Percentiles rank a stretch among this genome's conserved stretches.
phyloP scores from a whole-genome alignment of 208 protist genomes.

The Leptomonas pyrrhocoris region DNA sequence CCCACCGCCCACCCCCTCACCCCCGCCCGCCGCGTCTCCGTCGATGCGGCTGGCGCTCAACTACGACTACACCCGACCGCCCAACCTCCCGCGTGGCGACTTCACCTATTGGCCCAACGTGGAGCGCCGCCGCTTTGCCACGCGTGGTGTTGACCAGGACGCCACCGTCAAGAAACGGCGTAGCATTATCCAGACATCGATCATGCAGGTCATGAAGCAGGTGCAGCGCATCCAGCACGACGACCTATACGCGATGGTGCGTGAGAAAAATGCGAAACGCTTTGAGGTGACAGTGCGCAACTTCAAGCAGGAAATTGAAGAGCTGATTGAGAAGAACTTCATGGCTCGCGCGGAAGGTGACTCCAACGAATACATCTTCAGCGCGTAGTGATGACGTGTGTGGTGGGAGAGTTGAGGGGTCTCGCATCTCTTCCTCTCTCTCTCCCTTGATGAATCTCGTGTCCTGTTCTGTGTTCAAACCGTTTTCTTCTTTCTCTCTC shows the following conservation, averaged over 20 bases:
- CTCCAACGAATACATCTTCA: constrained; percentile 27
- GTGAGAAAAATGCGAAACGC: constrained; percentile 28
- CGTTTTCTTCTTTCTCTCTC: no score
- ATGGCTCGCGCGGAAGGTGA: constrained; percentile 36
- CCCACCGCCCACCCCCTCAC: not conserved
- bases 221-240: constrained; percentile 34
- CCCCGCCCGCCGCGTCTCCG: not conserved
- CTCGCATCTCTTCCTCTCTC: no score
- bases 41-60: constrained; percentile 40
- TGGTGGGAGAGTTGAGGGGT: no score
- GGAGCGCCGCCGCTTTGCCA: constrained; percentile 16
- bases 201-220: constrained; percentile 56
- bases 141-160: constrained; percentile 13
- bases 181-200: constrained; percentile 34
- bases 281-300: constrained; percentile 38
- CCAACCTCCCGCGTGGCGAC: constrained; percentile 21
- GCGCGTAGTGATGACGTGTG: constrained; percentile 10
- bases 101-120: constrained; percentile 36
- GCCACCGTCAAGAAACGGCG: constrained; percentile 21
- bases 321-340: constrained; percentile 56
- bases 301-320: constrained; percentile 64
- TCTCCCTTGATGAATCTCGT: no score
- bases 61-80: constrained; percentile 32
- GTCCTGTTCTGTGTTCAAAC: no score
- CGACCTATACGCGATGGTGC: constrained; percentile 41